A percentile compares a stretch with the other conserved stretches of the same genome.
Conservation (phyloP, 1,284 basidiomycete species). For the Neotropicomus parvogracilis region DNA sequence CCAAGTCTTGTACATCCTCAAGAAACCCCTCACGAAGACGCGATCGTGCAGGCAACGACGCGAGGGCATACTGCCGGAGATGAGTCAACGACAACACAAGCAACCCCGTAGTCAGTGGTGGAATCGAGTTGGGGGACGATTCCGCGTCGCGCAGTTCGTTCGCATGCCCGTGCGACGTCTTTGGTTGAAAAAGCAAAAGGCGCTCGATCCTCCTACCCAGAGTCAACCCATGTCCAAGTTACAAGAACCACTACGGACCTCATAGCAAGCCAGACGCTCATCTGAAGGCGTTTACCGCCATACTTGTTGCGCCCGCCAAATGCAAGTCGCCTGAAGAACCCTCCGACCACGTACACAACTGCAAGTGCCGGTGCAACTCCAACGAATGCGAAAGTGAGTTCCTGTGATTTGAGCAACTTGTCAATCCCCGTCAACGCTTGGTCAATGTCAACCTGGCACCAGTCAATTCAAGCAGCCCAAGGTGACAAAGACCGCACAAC, state of each 20-base stretch:
- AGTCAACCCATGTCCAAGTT: slow-evolving; percentile 8
- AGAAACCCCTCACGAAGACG: slow-evolving; percentile 74
- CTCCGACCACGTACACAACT: slow-evolving; percentile 69
- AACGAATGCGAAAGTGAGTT: slow-evolving; percentile 95
- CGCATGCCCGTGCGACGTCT: slow-evolving; percentile 14
- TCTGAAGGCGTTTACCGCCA: slow-evolving; percentile 49
- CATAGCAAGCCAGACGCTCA: slow-evolving; percentile 60
- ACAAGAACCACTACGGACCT: slow-evolving; percentile 38
- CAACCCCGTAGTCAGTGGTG: slow-evolving; percentile 65
- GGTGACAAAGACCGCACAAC: slow-evolving; percentile 39
- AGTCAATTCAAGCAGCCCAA: not conserved
- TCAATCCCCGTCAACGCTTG: slow-evolving; percentile 86
- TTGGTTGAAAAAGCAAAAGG: slow-evolving; percentile 55
- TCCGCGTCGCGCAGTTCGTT: slow-evolving; percentile 13
- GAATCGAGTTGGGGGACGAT: slow-evolving; percentile 32
- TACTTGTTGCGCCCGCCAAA: slow-evolving; percentile 42
- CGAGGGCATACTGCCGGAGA: slow-evolving; percentile 61
- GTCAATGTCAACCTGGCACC: slow-evolving; percentile 79
- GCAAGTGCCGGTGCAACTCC: slow-evolving; percentile 90
- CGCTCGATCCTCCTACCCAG: slow-evolving; percentile 65
- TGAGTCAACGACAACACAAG: slow-evolving; percentile 70
- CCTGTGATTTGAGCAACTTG: slow-evolving; percentile 90
- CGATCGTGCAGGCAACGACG: slow-evolving; percentile 51
- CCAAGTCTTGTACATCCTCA: slow-evolving; percentile 82
- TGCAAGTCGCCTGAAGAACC: slow-evolving; percentile 40